Evolutionary conservation across 352 stramenopile genomes (phyloP).

Genomic region (Globisporangium paroecandrum): DNA sequence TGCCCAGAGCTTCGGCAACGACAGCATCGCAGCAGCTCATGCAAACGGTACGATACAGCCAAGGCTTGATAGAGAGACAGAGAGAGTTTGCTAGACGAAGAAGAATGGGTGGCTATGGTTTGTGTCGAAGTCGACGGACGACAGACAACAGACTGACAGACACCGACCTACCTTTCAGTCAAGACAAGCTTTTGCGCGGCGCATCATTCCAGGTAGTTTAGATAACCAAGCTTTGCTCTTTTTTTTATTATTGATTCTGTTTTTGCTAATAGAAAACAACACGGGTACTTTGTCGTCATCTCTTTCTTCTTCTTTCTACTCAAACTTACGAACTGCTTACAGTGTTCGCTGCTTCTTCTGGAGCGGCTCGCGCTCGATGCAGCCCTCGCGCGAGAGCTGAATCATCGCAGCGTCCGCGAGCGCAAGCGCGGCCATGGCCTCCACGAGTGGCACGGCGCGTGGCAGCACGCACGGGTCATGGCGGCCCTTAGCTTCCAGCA

Average conservation of each 20-base stretch:
- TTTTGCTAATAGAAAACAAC: conserved; percentile 8
- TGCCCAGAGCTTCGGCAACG: background rate
- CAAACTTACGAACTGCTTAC: conserved; percentile 15
- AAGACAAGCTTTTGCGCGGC: background rate
- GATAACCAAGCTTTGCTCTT: conserved; percentile 8
- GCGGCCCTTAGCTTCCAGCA: conserved; percentile 95
- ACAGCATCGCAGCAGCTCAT: background rate
- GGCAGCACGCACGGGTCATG: conserved; percentile 99
- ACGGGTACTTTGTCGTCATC: background rate
- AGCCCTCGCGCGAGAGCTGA: conserved; percentile 89
- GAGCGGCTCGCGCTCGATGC: conserved; percentile 41
- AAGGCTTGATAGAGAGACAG: background rate
- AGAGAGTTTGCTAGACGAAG: background rate
- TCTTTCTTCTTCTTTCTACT: background rate
- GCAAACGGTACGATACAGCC: background rate
- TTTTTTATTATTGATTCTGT: conserved; percentile 10
- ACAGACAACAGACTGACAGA: background rate
- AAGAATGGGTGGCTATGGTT: background rate
- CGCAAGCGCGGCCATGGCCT: conserved; percentile 97
- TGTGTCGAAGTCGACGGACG: background rate
- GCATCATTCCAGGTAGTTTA: conserved; percentile 1
- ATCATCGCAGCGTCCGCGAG: conserved; percentile 96
- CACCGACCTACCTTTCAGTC: background rate
- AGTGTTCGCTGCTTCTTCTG: conserved; percentile 64
- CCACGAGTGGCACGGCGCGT: conserved; percentile 95